Conservation (phyloP, 2,329 filamentous ascomycete species). For the Pyrenochaeta sp. region DNA sequence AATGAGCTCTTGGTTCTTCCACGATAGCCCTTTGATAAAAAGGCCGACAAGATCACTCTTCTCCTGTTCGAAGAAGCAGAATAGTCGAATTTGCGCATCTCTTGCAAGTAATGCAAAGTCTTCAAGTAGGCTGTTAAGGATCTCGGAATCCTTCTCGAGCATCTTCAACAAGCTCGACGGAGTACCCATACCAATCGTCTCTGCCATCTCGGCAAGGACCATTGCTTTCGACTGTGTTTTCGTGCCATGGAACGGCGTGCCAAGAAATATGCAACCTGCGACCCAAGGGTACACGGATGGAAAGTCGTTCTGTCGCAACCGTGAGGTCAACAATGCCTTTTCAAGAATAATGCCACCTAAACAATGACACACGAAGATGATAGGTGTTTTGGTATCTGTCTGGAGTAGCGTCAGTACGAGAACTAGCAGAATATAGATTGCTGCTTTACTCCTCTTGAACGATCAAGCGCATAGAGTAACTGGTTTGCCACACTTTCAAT, state of each 20-base stretch:
- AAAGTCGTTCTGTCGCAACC: conserved; percentile 21
- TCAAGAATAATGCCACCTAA: conserved; percentile 40
- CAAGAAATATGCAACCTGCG: conserved; percentile 31
- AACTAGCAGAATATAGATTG: background rate
- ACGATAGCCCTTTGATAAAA: conserved; percentile 17
- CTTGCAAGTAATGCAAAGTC: conserved; percentile 25
- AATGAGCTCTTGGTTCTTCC: conserved; percentile 33
- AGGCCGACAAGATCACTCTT: conserved; percentile 25
- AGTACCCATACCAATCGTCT: conserved; percentile 23
- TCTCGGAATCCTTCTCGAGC: conserved; percentile 27
- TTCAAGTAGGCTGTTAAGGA: conserved; percentile 18
- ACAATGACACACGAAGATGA: conserved; percentile 42
- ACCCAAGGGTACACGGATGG: conserved; percentile 31
- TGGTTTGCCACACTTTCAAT: conserved; percentile 37
- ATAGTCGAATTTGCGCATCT: conserved; percentile 28
- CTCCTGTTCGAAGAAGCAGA: conserved; percentile 32
- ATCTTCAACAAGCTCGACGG: conserved; percentile 23
- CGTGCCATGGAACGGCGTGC: conserved; percentile 29
- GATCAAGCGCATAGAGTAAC: conserved; percentile 28
- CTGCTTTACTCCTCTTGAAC: conserved; percentile 23
- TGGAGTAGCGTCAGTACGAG: conserved; percentile 11
- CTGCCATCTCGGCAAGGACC: conserved; percentile 28
- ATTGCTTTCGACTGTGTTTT: conserved; percentile 26
- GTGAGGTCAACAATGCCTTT: conserved; percentile 25
- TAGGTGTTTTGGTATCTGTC: conserved; percentile 31